Percentiles rank a stretch among this genome's conserved stretches.
Evolutionary conservation across 257 asterid genomes (phyloP).

Genomic region (Craterostigma plantagineum): DNA sequence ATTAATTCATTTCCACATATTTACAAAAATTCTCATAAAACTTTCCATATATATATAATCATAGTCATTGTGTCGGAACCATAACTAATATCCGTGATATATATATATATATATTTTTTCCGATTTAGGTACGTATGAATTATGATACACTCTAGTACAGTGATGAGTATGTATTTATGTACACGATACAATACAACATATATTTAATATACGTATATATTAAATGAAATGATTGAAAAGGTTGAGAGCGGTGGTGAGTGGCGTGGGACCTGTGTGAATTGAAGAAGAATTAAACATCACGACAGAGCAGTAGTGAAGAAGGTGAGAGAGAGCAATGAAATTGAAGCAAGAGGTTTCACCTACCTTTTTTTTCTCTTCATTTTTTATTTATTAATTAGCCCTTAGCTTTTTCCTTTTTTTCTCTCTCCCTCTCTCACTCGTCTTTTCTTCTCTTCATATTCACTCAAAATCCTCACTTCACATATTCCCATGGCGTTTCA

Average conservation of each 20-base stretch:
- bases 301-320: constrained; percentile 33
- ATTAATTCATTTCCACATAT: no score
- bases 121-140: no score
- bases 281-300: constrained; percentile 51
- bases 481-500: neutral
- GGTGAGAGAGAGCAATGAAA: constrained; percentile 29
- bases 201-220: neutral
- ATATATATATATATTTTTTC: no score
- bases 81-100: no score
- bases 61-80: no score
- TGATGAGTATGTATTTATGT: neutral
- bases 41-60: no score
- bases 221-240: neutral
- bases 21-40: no score
- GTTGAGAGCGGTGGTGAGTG: neutral
- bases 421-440: no score
- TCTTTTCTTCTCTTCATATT: constrained; percentile 6
- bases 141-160: neutral
- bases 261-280: constrained; percentile 26
- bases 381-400: neutral
- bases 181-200: neutral
- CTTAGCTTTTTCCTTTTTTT: neutral
- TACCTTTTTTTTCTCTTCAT: constrained; percentile 23
- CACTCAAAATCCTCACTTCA: neutral
- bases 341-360: constrained; percentile 52